A percentile compares a stretch with the other conserved stretches of the same genome.
Conservation (phyloP, 768 basidiomycete species). For the Trametes elegans region DNA sequence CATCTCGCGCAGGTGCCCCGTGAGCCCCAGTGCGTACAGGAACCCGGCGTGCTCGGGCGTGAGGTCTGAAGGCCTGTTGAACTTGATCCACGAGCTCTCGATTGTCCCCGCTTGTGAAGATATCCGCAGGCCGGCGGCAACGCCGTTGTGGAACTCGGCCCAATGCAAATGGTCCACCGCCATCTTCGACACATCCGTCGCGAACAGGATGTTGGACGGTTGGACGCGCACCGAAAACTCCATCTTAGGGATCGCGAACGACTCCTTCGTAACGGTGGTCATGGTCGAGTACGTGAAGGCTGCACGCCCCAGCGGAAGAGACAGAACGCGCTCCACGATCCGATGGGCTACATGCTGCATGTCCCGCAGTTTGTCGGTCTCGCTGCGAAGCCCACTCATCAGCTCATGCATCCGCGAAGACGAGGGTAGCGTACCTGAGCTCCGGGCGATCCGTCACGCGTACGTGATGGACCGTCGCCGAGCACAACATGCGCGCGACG, state of each 20-base stretch:
- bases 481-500: conserved; percentile 87
- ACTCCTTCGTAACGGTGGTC: conserved; percentile 71
- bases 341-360: conserved; percentile 79
- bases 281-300: conserved; percentile 89
- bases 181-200: conserved; percentile 73
- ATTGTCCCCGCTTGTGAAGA: conserved; percentile 71
- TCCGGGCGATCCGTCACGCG: conserved; percentile 66
- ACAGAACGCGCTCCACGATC: conserved; percentile 85
- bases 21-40: conserved; percentile 87
- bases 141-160: conserved; percentile 99
- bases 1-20: conserved; percentile 87
- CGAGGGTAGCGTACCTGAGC: conserved; percentile 51
- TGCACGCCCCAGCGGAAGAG: conserved; percentile 85
- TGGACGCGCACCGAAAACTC: conserved; percentile 75
- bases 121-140: conserved; percentile 86
- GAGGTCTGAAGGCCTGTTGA: conserved; percentile 89
- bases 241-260: conserved; percentile 75
- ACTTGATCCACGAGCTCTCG: conserved; percentile 94
- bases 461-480: conserved; percentile 66
- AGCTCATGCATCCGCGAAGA: too few relatives aligned
- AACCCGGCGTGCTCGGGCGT: conserved; percentile 97
- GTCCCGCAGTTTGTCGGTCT: conserved; percentile 83
- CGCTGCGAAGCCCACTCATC: conserved; percentile 44
- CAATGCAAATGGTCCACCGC: conserved; percentile 71
- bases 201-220: conserved; percentile 62